These are phyloP conservation scores for Coemansia aciculifera DNA, from an alignment of 192 early-diverging fungal species.

Conservation along the genomic window DNA sequence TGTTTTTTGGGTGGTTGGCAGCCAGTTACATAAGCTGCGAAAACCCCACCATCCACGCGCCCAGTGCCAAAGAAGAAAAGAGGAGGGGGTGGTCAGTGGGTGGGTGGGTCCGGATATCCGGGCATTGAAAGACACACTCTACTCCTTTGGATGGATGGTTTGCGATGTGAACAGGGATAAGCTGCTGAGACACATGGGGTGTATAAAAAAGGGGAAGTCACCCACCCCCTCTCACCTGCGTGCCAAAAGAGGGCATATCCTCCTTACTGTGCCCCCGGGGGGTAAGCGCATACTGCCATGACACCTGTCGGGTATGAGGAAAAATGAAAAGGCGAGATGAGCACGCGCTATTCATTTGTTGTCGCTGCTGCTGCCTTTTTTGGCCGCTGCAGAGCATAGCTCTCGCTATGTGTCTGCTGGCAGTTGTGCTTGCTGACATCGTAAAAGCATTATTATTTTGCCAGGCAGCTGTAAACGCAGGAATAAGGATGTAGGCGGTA, in stretches of 20 bases:
- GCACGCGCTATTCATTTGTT: constrained; percentile 5
- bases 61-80: neutral
- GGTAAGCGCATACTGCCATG: neutral
- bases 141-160: constrained; percentile 4
- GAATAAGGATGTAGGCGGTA: neutral
- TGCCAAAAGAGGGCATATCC: neutral
- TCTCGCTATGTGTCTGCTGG: neutral
- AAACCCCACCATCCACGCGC: neutral
- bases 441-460: neutral
- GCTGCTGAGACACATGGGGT: neutral
- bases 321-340: neutral
- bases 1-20: neutral
- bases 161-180: neutral
- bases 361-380: neutral
- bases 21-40: constrained; percentile 9
- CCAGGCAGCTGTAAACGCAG: neutral
- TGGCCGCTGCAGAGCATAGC: neutral
- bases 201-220: neutral
- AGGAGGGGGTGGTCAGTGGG: constrained; percentile 6
- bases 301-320: no score
- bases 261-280: neutral
- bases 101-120: neutral
- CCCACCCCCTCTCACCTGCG: neutral
- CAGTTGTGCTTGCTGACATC: neutral
- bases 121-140: constrained; percentile 2